Conservation (phyloP, 2,329 filamentous ascomycete genomes). For the Pestalotiopsis sp. region DNA sequence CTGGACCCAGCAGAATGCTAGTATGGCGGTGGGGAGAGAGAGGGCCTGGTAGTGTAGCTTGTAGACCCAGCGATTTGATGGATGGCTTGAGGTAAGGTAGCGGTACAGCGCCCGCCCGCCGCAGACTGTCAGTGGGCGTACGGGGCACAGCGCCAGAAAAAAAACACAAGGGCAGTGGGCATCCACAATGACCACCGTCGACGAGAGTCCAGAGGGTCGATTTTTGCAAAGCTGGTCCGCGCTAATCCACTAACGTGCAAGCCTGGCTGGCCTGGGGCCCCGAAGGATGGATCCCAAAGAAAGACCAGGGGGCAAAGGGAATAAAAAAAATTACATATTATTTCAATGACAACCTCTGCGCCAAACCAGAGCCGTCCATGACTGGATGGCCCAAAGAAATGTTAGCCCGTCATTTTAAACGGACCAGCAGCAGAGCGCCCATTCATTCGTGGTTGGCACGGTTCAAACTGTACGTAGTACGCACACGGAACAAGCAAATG, state of each 20-base stretch:
- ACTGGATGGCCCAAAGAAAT: background rate
- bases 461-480: background rate
- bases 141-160: background rate
- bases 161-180: background rate
- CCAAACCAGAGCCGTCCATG: background rate
- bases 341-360: background rate
- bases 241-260: background rate
- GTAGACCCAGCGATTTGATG: background rate
- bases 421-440: background rate
- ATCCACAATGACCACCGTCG: background rate
- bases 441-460: background rate
- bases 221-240: background rate
- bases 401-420: background rate
- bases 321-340: background rate
- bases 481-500: background rate
- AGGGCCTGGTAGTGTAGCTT: background rate
- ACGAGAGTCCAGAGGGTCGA: background rate
- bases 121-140: background rate
- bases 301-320: background rate
- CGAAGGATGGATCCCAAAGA: background rate
- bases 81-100: background rate
- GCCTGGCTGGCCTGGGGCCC: background rate
- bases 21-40: background rate
- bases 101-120: background rate
- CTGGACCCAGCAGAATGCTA: slow-evolving; percentile 7